A percentile compares a stretch with the other conserved stretches of the same genome.
Evolutionary conservation across 169 alveolate species (phyloP).

Genomic region (Plasmodium vivax): DNA sequence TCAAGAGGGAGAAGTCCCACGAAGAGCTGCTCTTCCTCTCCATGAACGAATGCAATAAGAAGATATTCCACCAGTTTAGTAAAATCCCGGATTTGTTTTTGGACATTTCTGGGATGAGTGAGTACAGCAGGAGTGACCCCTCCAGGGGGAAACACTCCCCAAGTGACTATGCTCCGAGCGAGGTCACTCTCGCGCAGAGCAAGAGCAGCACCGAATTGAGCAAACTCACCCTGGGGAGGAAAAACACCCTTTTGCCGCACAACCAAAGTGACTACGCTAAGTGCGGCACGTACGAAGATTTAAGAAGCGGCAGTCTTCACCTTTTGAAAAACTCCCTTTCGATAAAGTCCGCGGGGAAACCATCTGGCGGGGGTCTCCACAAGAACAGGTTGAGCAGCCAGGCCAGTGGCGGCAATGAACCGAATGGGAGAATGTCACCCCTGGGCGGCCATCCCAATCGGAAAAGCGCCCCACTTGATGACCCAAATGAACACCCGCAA

Average conservation of each 20-base stretch:
- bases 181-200: neutral
- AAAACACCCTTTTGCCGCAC: neutral
- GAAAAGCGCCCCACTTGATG: neutral
- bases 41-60: constrained; percentile 66
- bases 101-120: constrained; percentile 25
- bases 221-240: neutral
- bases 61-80: constrained; percentile 32
- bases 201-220: neutral
- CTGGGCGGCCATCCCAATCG: neutral
- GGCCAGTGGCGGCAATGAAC: neutral
- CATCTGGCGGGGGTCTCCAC: neutral
- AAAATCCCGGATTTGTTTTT: constrained; percentile 33
- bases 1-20: constrained; percentile 37
- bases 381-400: neutral
- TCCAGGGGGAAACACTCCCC: neutral
- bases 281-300: neutral
- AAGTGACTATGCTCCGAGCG: neutral
- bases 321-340: neutral
- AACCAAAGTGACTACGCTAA: constrained; percentile 3
- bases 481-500: neutral
- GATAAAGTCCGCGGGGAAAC: neutral
- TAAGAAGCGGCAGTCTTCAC: neutral
- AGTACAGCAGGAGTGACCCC: constrained; percentile 5
- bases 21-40: constrained; percentile 50
- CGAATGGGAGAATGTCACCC: neutral